These are phyloP conservation scores for Lipomyces yamadae DNA, from an alignment of 805 yeast species.

Conservation along the genomic window DNA sequence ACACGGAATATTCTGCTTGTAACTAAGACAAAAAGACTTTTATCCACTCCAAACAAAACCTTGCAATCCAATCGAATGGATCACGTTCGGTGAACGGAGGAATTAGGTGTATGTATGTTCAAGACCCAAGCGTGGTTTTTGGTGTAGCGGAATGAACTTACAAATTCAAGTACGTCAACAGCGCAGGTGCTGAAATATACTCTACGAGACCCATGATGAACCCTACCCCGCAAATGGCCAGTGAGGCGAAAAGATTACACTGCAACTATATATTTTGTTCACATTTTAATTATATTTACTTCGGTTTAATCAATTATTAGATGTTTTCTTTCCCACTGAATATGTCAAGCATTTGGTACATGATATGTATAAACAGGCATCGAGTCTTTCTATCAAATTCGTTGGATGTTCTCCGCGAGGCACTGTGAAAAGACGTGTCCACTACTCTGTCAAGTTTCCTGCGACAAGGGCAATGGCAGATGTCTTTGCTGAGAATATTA, in stretches of 20 bases:
- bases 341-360: background rate
- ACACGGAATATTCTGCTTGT: no score
- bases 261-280: background rate
- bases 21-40: background rate
- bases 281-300: background rate
- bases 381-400: background rate
- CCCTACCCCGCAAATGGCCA: background rate
- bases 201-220: background rate
- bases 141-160: conserved; percentile 3
- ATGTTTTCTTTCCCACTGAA: background rate
- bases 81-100: conserved; percentile 6
- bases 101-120: background rate
- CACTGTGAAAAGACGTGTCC: background rate
- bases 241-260: background rate
- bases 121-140: background rate
- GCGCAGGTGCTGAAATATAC: conserved; percentile 12
- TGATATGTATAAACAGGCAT: background rate
- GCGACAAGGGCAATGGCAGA: background rate
- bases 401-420: background rate
- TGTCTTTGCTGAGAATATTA: background rate
- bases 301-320: background rate
- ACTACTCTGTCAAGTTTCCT: background rate
- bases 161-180: background rate
- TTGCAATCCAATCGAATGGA: conserved; percentile 28
- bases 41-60: conserved; percentile 3